phyloP scores from a whole-genome alignment of 345 rosid species.

The Viola odorata region DNA sequence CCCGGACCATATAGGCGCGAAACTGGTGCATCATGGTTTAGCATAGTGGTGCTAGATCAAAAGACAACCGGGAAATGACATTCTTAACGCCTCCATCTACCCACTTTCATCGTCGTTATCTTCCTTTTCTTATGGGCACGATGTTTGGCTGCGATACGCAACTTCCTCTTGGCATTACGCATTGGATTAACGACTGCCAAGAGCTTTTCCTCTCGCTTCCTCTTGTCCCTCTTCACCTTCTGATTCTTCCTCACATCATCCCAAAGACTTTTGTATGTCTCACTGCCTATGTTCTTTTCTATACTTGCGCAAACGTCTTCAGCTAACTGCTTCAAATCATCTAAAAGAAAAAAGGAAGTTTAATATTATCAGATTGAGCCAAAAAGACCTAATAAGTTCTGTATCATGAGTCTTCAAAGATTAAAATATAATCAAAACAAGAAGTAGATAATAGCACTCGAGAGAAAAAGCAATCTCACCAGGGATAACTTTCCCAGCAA shows the following conservation, averaged over 20 bases:
- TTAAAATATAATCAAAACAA: not conserved
- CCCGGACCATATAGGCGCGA: too few relatives aligned
- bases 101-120: constrained; percentile 60
- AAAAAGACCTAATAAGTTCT: not conserved
- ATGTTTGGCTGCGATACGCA: constrained; percentile 66
- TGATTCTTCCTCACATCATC: constrained; percentile 55
- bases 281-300: constrained; percentile 45
- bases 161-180: constrained; percentile 82
- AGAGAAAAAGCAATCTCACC: constrained; percentile 35
- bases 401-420: not conserved
- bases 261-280: constrained; percentile 48
- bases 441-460: not conserved
- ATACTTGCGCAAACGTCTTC: constrained; percentile 60
- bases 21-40: too few relatives aligned
- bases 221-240: constrained; percentile 59
- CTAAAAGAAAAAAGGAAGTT: constrained; percentile 28
- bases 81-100: constrained; percentile 46
- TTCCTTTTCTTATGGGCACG: constrained; percentile 73
- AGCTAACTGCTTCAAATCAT: constrained; percentile 60
- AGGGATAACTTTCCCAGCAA: constrained; percentile 58
- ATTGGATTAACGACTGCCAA: constrained; percentile 85
- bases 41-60: too few relatives aligned
- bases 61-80: not conserved
- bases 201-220: constrained; percentile 66
- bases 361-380: not conserved